Evolutionary conservation across 2,329 filamentous ascomycete genomes (phyloP).

Genomic region (Colletotrichum sp.): DNA sequence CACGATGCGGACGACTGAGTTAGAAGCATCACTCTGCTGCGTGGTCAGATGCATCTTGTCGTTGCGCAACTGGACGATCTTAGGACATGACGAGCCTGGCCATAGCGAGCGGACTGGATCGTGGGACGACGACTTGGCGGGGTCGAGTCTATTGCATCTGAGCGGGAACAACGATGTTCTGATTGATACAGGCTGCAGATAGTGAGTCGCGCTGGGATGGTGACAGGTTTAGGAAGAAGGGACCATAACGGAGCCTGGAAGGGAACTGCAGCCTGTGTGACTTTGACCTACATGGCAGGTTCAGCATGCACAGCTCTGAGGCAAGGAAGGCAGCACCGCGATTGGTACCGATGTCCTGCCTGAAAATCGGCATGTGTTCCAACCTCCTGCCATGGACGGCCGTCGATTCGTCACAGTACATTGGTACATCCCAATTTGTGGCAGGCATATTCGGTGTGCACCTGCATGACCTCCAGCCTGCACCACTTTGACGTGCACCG

Average conservation of each 20-base stretch:
- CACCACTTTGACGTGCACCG: background rate
- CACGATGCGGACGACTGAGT: background rate
- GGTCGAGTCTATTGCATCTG: background rate
- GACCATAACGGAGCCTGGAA: background rate
- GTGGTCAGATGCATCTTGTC: background rate
- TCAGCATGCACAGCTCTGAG: background rate
- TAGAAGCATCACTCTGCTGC: background rate
- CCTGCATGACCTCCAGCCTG: background rate
- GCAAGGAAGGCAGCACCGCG: background rate
- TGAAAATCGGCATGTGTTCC: background rate
- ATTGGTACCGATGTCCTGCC: background rate
- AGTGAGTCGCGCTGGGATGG: background rate
- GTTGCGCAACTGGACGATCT: background rate
- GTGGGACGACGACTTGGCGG: background rate
- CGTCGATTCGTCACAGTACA: too few relatives aligned
- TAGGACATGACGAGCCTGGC: background rate
- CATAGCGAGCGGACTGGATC: background rate
- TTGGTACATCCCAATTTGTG: too few relatives aligned
- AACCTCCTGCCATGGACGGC: too few relatives aligned
- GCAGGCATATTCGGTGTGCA: background rate
- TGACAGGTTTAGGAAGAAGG: background rate
- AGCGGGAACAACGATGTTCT: background rate
- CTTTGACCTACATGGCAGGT: background rate
- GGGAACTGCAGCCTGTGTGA: background rate
- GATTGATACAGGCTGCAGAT: background rate